These are phyloP conservation scores for Ceratocystis eucalypticola DNA, from an alignment of 2,329 filamentous ascomycete genomes.

Conservation along the genomic window DNA sequence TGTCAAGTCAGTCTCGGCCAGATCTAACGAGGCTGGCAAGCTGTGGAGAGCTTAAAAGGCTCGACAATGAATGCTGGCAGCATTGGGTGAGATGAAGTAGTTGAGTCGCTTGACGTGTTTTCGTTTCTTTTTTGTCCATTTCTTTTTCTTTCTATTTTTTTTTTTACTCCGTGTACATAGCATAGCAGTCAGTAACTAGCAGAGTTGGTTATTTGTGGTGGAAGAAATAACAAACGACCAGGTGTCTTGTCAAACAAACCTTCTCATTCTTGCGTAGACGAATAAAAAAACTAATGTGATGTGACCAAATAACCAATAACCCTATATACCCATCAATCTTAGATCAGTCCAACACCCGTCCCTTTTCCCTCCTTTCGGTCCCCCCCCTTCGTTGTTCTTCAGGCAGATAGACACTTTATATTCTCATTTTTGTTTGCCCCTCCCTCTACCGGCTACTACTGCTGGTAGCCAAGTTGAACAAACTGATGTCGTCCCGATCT, in stretches of 20 bases:
- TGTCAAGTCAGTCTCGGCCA: slow-evolving; percentile 10
- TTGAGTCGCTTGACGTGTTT: not conserved
- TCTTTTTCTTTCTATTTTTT: not conserved
- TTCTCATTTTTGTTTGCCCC: not conserved
- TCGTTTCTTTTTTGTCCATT: not conserved
- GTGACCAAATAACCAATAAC: not conserved
- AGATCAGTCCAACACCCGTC: not conserved
- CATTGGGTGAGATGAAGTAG: not conserved
- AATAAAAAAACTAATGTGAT: not conserved
- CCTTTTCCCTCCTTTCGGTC: not conserved
- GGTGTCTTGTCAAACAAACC: not conserved
- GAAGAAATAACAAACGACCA: not conserved
- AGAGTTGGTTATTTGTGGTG: not conserved
- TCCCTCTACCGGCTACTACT: slow-evolving; percentile 9
- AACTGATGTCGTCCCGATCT: slow-evolving; percentile 17
- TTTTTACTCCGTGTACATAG: not conserved
- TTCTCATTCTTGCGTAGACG: not conserved
- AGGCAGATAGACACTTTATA: not conserved
- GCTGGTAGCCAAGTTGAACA: slow-evolving; percentile 17
- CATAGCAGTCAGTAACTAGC: not conserved
- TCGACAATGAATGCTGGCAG: not conserved
- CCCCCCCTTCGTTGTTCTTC: not conserved
- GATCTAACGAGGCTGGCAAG: slow-evolving; percentile 19
- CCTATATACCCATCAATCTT: not conserved
- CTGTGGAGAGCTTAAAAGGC: slow-evolving; percentile 14